A percentile compares a stretch with the other conserved stretches of the same genome.
Conservation (phyloP, 1,284 basidiomycete genomes). For the Ganoderma sinense region DNA sequence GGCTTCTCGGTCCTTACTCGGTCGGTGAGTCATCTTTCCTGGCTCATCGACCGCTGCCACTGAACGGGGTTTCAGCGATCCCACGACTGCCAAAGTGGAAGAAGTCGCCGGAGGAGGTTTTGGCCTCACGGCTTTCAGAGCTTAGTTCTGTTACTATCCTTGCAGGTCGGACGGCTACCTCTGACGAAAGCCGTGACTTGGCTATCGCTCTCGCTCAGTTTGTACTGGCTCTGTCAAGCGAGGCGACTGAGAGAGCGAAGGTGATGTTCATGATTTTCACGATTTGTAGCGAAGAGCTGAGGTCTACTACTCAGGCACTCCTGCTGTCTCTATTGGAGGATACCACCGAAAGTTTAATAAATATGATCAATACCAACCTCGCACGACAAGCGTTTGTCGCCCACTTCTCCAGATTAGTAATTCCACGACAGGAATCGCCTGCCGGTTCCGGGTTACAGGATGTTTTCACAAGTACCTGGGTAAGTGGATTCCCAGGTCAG, state of each 20-base stretch:
- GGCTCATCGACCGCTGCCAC: background rate
- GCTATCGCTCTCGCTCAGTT: slow-evolving; percentile 43
- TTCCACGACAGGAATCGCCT: slow-evolving; percentile 15
- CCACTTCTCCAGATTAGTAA: slow-evolving; percentile 48
- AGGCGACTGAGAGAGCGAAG: slow-evolving; percentile 27
- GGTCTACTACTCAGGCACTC: slow-evolving; percentile 41
- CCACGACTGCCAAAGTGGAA: slow-evolving; percentile 47
- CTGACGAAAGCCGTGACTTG: slow-evolving; percentile 47
- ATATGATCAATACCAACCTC: slow-evolving; percentile 49
- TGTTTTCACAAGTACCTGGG: slow-evolving; percentile 22
- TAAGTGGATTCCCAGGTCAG: slow-evolving; percentile 7
- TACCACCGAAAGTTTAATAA: slow-evolving; percentile 48
- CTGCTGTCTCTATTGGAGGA: slow-evolving; percentile 51
- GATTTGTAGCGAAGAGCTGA: background rate
- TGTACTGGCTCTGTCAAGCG: slow-evolving; percentile 35
- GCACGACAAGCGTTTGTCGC: slow-evolving; percentile 55
- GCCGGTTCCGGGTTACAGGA: slow-evolving; percentile 7
- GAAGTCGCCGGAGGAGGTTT: slow-evolving; percentile 31
- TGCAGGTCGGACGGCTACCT: slow-evolving; percentile 36
- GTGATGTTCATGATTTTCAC: background rate
- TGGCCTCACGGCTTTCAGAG: slow-evolving; percentile 52
- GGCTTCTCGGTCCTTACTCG: slow-evolving; percentile 48
- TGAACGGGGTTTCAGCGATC: slow-evolving; percentile 47
- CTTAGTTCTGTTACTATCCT: slow-evolving; percentile 44
- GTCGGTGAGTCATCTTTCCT: slow-evolving; percentile 42